phyloP scores from a whole-genome alignment of 1,284 basidiomycete genomes.

The Ceratobasidium sp. region DNA sequence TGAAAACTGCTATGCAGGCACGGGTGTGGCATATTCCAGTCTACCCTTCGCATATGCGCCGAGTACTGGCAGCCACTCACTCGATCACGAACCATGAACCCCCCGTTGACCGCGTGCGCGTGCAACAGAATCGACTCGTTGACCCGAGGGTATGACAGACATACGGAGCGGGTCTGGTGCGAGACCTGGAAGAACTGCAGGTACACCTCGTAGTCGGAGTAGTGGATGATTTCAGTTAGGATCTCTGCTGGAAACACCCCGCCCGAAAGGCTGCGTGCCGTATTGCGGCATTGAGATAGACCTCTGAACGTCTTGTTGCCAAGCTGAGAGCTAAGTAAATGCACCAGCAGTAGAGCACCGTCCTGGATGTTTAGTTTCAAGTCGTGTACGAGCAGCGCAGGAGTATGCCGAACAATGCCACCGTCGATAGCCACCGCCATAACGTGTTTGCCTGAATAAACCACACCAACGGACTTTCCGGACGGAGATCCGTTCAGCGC shows the following conservation, averaged over 20 bases:
- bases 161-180: background rate
- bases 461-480: background rate
- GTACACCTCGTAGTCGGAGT: background rate
- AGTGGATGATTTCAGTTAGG: background rate
- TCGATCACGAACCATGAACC: background rate
- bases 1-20: background rate
- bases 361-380: background rate
- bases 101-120: background rate
- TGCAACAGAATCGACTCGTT: background rate
- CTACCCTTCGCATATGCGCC: background rate
- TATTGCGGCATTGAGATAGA: background rate
- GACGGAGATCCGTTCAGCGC: background rate
- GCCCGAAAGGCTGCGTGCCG: too few species aligned
- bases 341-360: conserved; percentile 7
- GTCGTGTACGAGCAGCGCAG: background rate
- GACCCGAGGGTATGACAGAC: background rate
- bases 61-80: background rate
- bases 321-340: background rate
- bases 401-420: background rate
- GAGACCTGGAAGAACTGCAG: background rate
- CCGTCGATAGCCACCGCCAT: background rate
- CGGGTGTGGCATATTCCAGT: background rate
- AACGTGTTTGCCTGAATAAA: background rate
- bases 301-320: background rate
- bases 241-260: background rate